Percentiles rank a stretch among this genome's conserved stretches.
Conservation (phyloP, 192 early-diverging fungal species). For the Physocladia obscura region DNA sequence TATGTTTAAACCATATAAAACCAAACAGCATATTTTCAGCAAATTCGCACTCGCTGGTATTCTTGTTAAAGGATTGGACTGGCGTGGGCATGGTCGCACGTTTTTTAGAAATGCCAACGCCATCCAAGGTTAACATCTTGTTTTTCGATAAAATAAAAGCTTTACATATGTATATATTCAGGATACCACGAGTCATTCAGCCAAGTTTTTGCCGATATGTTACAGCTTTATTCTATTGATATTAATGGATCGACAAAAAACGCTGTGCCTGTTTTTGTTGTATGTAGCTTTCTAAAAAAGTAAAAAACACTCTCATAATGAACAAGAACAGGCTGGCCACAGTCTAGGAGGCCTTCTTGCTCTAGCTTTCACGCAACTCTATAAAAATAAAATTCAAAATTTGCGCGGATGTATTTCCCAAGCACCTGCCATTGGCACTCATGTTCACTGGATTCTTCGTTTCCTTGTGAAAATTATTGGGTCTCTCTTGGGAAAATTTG, state of each 20-base stretch:
- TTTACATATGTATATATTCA: neutral
- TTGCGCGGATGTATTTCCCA: constrained; percentile 28
- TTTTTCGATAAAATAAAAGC: neutral
- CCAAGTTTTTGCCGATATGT: constrained; percentile 47
- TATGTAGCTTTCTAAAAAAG: neutral
- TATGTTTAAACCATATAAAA: neutral
- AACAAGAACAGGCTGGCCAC: constrained; percentile 49
- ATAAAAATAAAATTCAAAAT: constrained; percentile 9
- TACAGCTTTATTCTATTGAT: neutral
- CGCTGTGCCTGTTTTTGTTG: neutral
- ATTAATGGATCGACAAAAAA: neutral
- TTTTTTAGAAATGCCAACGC: neutral
- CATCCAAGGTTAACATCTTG: neutral
- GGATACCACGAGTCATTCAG: constrained; percentile 13
- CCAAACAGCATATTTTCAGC: constrained; percentile 47
- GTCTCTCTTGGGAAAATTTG: neutral
- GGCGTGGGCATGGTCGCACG: constrained; percentile 33
- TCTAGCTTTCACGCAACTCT: constrained; percentile 16
- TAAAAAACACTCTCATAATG: neutral
- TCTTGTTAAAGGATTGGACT: constrained; percentile 58
- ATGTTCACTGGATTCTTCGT: neutral
- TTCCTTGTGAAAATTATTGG: neutral
- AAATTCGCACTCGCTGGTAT: constrained; percentile 56
- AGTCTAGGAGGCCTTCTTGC: constrained; percentile 38
- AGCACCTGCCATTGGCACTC: constrained; percentile 20